Base-by-base conservation (phyloP, 345 rosid species). In the Lumnitzera littorea region DNA sequence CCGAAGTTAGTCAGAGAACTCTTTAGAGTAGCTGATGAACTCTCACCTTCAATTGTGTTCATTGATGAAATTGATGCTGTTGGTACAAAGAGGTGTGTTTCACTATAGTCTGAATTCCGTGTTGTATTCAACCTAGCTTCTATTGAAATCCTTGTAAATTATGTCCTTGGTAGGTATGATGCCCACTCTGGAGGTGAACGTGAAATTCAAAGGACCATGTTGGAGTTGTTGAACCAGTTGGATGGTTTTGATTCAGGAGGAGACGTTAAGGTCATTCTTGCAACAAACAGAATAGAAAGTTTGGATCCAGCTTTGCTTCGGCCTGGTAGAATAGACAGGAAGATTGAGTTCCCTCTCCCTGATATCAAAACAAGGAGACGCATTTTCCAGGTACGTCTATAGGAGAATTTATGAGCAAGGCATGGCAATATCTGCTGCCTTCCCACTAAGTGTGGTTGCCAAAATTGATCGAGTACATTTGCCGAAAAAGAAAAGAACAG, bases 211-310 rank as follows among this genome's bases (percentile, higher is more conserved):
- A 83, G 99, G 78, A 91, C 97, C 48, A 95, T 95, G 99, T 82
- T 95, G 77, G 99, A 95, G 53, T 73, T 95, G 74, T 76, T 91
- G 68, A 91, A 95, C 76, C 95, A 91, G 69, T 79, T 95, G 57
- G 97, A 91, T 74, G 99, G 99, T 25, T 95, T 91, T 62, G 99
- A 88, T 77, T 85, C 99, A 36, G 83, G 96, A 76, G 99, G 94
- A 75, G 97, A 95, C 54, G 97, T 95, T 51, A 95, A 91, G 77
- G 97, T 95, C 57, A 95, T 95, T 66, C 89, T 91, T 20, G 99
- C 99, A 2, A 91, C 98, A 12, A 95, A 95, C 81, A 73, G 96
- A 66, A 95, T 91, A 53, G 97, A 95, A 70, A 85, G 83, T 72
- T 95, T 95, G 58, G 99, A 95, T 80, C 97, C 99, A 3, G 96